Conservation (phyloP, 2,329 filamentous ascomycete species). For the Tolypocladium endophyticum region DNA sequence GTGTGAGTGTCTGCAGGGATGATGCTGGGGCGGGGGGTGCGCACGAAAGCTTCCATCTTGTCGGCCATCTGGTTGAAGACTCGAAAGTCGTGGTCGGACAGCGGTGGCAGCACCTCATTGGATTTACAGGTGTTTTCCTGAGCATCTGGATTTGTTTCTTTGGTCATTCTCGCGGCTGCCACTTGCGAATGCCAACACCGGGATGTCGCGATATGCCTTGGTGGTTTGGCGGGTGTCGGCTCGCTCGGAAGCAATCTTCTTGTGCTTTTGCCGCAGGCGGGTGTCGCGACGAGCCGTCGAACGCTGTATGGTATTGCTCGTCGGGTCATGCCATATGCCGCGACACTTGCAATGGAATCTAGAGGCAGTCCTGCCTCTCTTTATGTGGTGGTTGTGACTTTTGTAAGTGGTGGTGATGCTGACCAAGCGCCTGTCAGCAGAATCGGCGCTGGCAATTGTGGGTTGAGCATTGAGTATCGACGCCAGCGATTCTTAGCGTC, state of each 20-base stretch:
- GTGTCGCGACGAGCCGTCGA: background rate
- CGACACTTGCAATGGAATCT: background rate
- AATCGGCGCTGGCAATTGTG: background rate
- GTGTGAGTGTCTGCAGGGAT: background rate
- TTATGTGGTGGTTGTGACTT: background rate
- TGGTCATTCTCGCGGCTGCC: background rate
- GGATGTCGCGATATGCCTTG: background rate
- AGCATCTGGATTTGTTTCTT: background rate
- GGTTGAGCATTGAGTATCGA: background rate
- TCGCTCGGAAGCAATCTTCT: background rate
- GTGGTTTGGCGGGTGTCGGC: background rate
- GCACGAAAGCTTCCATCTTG: conserved; percentile 42
- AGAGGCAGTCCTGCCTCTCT: background rate
- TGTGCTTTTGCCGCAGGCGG: background rate
- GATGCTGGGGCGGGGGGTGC: background rate
- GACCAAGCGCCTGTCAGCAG: background rate
- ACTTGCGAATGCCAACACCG: background rate
- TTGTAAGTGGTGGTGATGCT: background rate
- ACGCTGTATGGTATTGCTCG: background rate
- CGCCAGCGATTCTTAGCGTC: background rate
- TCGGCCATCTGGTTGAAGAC: conserved; percentile 65
- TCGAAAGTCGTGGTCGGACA: conserved; percentile 56
- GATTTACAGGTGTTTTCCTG: background rate
- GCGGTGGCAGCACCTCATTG: conserved; percentile 38
- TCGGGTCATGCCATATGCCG: background rate